Evolutionary conservation across 2,329 filamentous ascomycete species (phyloP).

Genomic region (Colletotrichum truncatum): DNA sequence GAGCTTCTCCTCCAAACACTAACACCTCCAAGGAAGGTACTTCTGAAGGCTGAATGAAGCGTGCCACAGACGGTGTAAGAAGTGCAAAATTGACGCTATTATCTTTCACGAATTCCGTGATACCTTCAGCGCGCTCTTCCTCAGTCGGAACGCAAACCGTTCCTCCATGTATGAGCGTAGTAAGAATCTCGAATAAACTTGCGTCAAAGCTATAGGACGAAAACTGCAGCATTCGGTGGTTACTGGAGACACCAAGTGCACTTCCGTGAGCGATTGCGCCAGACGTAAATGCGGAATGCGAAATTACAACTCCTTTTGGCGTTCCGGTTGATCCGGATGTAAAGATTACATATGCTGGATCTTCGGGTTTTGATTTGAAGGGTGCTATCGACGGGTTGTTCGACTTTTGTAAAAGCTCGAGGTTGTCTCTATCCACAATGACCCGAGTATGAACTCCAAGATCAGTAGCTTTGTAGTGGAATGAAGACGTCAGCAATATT

Average conservation of each 20-base stretch:
- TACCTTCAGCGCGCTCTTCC: conserved; percentile 39
- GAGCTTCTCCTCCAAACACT: conserved; percentile 16
- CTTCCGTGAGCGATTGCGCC: conserved; percentile 30
- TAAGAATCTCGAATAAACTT: conserved; percentile 45
- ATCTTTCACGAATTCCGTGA: conserved; percentile 11
- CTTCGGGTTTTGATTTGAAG: not conserved
- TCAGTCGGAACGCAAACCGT: conserved; percentile 50
- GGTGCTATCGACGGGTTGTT: not conserved
- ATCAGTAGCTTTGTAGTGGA: conserved; percentile 15
- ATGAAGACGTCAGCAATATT: not conserved
- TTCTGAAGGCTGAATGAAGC: not conserved
- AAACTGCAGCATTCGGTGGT: conserved; percentile 35
- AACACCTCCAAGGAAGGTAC: not conserved
- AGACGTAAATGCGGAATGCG: conserved; percentile 33
- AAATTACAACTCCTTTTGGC: conserved; percentile 55
- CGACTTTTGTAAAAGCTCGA: conserved; percentile 34
- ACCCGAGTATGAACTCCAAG: not conserved
- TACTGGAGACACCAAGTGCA: not conserved
- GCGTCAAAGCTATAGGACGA: conserved; percentile 49
- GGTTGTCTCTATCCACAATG: conserved; percentile 42
- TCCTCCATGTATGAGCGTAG: conserved; percentile 46
- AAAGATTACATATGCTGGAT: conserved; percentile 44
- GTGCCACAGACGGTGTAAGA: conserved; percentile 21
- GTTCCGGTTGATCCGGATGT: conserved; percentile 56
- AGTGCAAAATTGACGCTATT: not conserved